Percentiles rank a stretch among this genome's conserved stretches.
Evolutionary conservation across 2,329 filamentous ascomycete genomes (phyloP).

Genomic region (Clathrospora elynae): DNA sequence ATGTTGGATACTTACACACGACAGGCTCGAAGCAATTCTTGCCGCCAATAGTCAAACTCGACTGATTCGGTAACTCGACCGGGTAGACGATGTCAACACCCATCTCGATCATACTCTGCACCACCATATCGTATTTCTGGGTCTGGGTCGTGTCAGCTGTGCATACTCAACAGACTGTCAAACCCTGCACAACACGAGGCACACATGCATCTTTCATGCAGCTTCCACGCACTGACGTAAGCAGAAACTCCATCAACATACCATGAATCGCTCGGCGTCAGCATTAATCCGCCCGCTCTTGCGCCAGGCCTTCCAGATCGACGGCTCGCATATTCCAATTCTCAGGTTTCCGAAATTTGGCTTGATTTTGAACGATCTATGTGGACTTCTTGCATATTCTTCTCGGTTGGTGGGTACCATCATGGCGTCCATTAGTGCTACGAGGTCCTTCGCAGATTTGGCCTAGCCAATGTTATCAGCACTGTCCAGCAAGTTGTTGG

Average conservation of each 20-base stretch:
- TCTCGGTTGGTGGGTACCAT: constrained; percentile 42
- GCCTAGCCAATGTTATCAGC: constrained; percentile 24
- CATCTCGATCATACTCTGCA: constrained; percentile 45
- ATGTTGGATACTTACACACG: constrained; percentile 37
- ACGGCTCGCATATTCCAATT: constrained; percentile 45
- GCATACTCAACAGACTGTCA: constrained; percentile 4
- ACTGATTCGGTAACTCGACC: constrained; percentile 39
- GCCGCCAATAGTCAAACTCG: constrained; percentile 37
- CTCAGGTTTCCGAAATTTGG: constrained; percentile 39
- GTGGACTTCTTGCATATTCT: constrained; percentile 24
- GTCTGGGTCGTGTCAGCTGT: constrained; percentile 30
- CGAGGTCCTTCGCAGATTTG: constrained; percentile 45
- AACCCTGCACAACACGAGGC: constrained; percentile 4
- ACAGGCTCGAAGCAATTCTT: constrained; percentile 46
- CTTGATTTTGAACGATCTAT: constrained; percentile 40
- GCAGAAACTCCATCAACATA: constrained; percentile 20
- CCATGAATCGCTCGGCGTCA: constrained; percentile 47
- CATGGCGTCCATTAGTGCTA: constrained; percentile 38
- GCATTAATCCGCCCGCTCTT: constrained; percentile 44
- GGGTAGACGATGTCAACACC: constrained; percentile 45
- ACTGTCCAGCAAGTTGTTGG: neutral
- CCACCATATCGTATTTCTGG: constrained; percentile 45
- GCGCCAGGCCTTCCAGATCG: constrained; percentile 44
- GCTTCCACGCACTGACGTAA: constrained; percentile 3
- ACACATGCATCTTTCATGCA: constrained; percentile 1